Evolutionary conservation across 768 basidiomycete genomes (phyloP).

Genomic region (Postia placenta): DNA sequence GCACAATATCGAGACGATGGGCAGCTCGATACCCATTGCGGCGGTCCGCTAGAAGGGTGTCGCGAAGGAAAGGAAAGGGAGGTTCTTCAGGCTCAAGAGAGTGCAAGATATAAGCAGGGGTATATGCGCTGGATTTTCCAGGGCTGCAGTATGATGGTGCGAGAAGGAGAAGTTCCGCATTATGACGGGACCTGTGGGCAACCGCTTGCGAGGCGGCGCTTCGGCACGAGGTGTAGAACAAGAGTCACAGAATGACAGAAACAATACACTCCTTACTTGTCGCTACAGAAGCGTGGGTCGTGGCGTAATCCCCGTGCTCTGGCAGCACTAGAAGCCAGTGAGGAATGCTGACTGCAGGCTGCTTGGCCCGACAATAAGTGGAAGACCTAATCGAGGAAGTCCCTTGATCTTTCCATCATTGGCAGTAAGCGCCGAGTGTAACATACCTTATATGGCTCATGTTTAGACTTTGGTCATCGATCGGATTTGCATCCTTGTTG

Average conservation of each 20-base stretch:
- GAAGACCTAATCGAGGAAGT: conserved; percentile 1
- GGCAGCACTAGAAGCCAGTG: background rate
- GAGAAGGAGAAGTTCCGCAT: background rate
- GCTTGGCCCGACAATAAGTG: conserved; percentile 3
- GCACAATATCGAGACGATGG: conserved; percentile 24
- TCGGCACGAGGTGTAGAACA: background rate
- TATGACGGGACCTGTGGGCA: background rate
- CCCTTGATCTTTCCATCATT: too few relatives aligned
- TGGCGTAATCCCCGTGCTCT: background rate
- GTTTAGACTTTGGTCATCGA: too few relatives aligned
- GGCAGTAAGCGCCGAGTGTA: too few relatives aligned
- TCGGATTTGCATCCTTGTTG: too few relatives aligned
- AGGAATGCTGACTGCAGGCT: background rate
- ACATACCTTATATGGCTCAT: too few relatives aligned
- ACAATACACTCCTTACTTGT: background rate
- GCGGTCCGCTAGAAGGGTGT: background rate
- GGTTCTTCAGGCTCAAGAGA: background rate
- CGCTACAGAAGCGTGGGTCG: background rate
- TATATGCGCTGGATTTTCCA: background rate
- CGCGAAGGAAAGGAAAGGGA: background rate
- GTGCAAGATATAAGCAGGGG: background rate
- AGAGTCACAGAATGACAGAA: background rate
- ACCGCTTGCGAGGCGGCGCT: background rate
- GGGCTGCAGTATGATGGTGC: background rate
- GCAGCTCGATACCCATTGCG: conserved; percentile 20